Evolutionary conservation across 164 flowering plant genomes (phyloP), one percentile per base, ranked within the genome.

Genomic region (Tetracentron sinense): DNA sequence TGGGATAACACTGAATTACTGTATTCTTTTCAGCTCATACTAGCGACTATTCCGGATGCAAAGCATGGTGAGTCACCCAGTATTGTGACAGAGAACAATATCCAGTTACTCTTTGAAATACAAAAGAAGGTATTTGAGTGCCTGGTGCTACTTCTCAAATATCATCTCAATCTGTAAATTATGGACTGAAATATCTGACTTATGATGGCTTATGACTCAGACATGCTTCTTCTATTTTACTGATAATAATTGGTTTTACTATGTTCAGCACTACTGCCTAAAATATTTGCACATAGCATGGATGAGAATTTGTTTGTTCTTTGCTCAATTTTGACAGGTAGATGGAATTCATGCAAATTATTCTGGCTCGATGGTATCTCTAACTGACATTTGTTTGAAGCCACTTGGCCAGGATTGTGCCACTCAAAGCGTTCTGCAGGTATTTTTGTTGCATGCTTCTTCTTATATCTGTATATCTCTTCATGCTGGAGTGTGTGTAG

Each of bases 401-500:
- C 98, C 97, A 68, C 82, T 92, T 61, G 98, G 90, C 47, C 64
- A 80, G 61, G 96, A 85, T 69, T 92, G 98, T 77, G 98, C 94
- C 25, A 92, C 91, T 50, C 98, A 92, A 78, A 92, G 89, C 74
- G 82, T 92, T 68, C 79, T 90, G 50, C 98, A 92, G 94, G 98
- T 92, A 67, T 62, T 61, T 20, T 49, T n/a, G n/a, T n/a, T 49
- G 38, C 25, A 5, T 62, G 51, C 19, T n/a, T 42, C n/a, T n/a
- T 6, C 42, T 21, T 23, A 21, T 59, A 42, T 44, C 21, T 42
- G 21, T 42, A 7, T 17, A 30, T 29, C 10, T 42, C 23, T 20
- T 30, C 42, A 30, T 2, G 31, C 21, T 10, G 17, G 42, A n/a
- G n/a, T n/a, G n/a, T n/a, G 21, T 35, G 10, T n/a, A 8, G 22